A percentile compares a stretch with the other conserved stretches of the same genome.
phyloP scores from a whole-genome alignment of 805 yeast genomes.

The Debaryomyces tyrocola region DNA sequence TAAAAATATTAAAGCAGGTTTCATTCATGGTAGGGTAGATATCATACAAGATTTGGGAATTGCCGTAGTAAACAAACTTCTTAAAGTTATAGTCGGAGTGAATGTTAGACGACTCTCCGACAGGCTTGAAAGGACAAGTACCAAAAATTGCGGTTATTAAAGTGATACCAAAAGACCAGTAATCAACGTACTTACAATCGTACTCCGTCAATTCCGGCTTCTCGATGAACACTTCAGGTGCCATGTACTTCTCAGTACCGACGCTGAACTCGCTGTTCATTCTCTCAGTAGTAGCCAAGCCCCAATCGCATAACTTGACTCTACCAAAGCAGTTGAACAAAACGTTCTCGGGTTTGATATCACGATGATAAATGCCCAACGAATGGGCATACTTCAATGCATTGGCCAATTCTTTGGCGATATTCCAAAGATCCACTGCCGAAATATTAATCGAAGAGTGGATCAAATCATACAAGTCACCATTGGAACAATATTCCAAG shows the following conservation, averaged over 20 bases:
- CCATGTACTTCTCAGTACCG: constrained; percentile 61
- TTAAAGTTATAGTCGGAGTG: constrained; percentile 44
- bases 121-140: constrained; percentile 50
- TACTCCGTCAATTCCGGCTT: constrained; percentile 20
- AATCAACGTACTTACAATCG: constrained; percentile 49
- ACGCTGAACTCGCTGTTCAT: constrained; percentile 37
- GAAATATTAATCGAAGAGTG: constrained; percentile 17
- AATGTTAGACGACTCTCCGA: constrained; percentile 11
- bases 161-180: constrained; percentile 57
- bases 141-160: constrained; percentile 51
- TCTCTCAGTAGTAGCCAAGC: constrained; percentile 51
- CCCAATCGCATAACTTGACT: constrained; percentile 74
- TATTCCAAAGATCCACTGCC: constrained; percentile 30
- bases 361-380: constrained; percentile 64
- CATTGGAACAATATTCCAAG: constrained; percentile 64
- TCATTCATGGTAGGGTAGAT: constrained; percentile 48
- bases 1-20: constrained; percentile 42
- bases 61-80: constrained; percentile 37
- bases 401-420: constrained; percentile 49
- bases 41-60: constrained; percentile 45
- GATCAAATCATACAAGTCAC: constrained; percentile 65
- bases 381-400: constrained; percentile 59
- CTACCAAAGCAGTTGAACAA: constrained; percentile 50
- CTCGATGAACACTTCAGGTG: constrained; percentile 47
- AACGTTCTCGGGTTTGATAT: constrained; percentile 73